phyloP scores from a whole-genome alignment of 805 yeast genomes.

The Ogataea trehaloabstinens region DNA sequence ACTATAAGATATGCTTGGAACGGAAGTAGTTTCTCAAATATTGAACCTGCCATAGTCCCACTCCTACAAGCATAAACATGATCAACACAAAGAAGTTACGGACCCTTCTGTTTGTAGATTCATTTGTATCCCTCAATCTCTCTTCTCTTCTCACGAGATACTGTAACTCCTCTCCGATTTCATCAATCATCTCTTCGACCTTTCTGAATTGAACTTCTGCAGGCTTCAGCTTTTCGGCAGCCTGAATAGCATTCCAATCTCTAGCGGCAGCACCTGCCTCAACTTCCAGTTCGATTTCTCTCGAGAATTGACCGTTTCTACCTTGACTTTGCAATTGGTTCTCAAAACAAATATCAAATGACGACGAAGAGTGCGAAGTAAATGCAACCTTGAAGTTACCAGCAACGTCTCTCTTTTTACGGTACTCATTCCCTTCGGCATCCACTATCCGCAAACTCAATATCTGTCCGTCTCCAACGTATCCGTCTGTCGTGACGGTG shows the following conservation, averaged over 20 bases:
- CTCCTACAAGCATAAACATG: constrained; percentile 63
- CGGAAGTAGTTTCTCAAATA: constrained; percentile 92
- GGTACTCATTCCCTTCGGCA: constrained; percentile 80
- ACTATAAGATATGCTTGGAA: constrained; percentile 70
- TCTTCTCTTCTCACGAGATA: constrained; percentile 88
- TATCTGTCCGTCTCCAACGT: constrained; percentile 82
- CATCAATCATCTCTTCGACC: constrained; percentile 81
- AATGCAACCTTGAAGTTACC: constrained; percentile 76
- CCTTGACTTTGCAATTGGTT: constrained; percentile 48
- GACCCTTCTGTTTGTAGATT: constrained; percentile 91
- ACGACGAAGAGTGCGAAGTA: constrained; percentile 77
- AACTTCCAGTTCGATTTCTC: constrained; percentile 85
- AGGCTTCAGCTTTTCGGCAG: constrained; percentile 89
- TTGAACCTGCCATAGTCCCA: constrained; percentile 91
- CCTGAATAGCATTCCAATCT: constrained; percentile 95
- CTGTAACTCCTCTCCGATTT: constrained; percentile 73
- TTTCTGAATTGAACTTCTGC: constrained; percentile 86
- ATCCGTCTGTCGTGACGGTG: constrained; percentile 71
- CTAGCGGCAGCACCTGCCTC: constrained; percentile 97
- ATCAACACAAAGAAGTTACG: constrained; percentile 78
- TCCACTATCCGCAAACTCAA: constrained; percentile 69
- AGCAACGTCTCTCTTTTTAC: constrained; percentile 70
- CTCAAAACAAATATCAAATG: constrained; percentile 89
- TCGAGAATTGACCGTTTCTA: constrained; percentile 40
- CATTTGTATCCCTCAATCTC: constrained; percentile 93